Evolutionary conservation across 495 filamentous ascomycete genomes (phyloP), one percentile per base, ranked within the genome.

Genomic region (Chaetomium fimeti): DNA sequence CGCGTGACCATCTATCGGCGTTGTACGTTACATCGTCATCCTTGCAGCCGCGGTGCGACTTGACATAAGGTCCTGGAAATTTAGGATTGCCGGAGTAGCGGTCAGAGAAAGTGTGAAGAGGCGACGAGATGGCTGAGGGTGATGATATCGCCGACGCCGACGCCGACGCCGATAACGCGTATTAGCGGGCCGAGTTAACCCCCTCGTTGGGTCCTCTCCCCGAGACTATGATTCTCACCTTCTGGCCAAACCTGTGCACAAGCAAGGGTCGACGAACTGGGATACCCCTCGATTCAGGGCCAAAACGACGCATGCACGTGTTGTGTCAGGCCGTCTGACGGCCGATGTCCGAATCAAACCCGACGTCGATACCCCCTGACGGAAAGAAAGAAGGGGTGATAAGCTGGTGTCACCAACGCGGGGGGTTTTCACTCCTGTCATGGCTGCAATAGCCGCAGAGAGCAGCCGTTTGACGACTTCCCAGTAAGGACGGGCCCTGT

Each of bases 21-120:
- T 56, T n/a, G 25, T 16, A 49, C 18, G 49, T 62, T 56, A 56
- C 51, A 56, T 57, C n/a, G 3, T 11, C 8, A 27, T 2, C 38
- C 42, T 38, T 20, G 53, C 61, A 56, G 25, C 42, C 53, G 61
- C 53, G 2, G 61, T 63, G 61, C 29, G 28, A 63, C 61, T 36
- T 16, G 28, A 57, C 13, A 36, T 5, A 13, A 11, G 22, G 20
- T 20, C 11, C 24, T 29, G 16, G 16, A 13, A 48, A 12, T 28
- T 3, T 40, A 32, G n/a, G 12, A 55, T 20, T 28, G 36, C 1
- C 12, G 11, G 42, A 63, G 8, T 57, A 57, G 61, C 61, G 61
- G 61, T 63, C 53, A 63, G 52, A 9, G 29, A 18, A 25, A 7
- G 28, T 4, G 28, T 5, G 51, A 6, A 24, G 16, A 6, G 7